phyloP scores from a whole-genome alignment of 495 filamentous ascomycete species.

The Annulohypoxylon bovei region DNA sequence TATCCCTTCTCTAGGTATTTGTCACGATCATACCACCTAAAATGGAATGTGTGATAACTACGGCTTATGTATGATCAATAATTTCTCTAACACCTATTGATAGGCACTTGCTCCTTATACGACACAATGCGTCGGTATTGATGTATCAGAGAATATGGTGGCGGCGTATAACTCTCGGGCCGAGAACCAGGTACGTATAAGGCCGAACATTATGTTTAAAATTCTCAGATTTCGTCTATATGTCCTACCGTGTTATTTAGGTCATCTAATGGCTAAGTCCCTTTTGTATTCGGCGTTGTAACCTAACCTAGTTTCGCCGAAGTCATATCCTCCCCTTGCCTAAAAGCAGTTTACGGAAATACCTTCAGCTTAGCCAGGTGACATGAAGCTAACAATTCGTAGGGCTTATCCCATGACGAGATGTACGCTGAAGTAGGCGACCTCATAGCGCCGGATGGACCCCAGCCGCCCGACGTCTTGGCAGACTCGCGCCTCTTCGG shows the following conservation, averaged over 20 bases:
- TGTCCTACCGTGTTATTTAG: neutral
- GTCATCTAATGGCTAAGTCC: neutral
- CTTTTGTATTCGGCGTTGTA: neutral
- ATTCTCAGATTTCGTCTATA: neutral
- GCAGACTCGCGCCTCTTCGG: conserved; percentile 59
- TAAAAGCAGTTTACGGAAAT: neutral
- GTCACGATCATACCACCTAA: neutral
- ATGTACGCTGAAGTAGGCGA: conserved; percentile 69
- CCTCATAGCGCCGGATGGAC: conserved; percentile 56
- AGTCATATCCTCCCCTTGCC: neutral
- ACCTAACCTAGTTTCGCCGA: no score
- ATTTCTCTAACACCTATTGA: conserved; percentile 14
- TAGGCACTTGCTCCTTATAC: conserved; percentile 69
- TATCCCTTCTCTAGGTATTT: neutral
- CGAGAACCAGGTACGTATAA: conserved; percentile 53
- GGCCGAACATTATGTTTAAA: neutral
- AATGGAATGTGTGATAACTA: neutral
- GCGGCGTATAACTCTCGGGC: conserved; percentile 63
- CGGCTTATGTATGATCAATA: neutral
- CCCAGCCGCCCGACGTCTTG: conserved; percentile 51
- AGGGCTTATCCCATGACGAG: conserved; percentile 59
- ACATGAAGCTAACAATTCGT: conserved; percentile 19
- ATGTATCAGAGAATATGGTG: conserved; percentile 75
- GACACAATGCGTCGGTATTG: conserved; percentile 69
- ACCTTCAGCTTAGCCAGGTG: neutral